Conservation (phyloP, 164 flowering plant genomes). For the Vitis cinerea region DNA sequence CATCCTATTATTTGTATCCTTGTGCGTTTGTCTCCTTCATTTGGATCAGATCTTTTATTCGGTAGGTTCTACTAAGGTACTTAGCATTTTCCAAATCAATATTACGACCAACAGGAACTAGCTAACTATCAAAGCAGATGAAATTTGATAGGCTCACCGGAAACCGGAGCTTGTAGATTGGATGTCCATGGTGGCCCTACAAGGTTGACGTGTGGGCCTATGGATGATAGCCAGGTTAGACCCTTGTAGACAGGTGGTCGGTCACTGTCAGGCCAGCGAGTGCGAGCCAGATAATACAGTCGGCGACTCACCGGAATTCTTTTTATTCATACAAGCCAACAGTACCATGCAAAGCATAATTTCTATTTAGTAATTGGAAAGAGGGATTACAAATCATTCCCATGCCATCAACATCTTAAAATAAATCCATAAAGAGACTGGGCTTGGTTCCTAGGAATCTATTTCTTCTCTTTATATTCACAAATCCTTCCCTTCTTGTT, state of each 20-base stretch:
- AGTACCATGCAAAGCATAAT: constrained; percentile 32
- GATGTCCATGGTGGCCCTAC: background rate
- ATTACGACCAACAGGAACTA: too few relatives aligned
- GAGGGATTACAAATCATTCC: constrained; percentile 9
- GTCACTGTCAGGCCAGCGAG: constrained; percentile 3
- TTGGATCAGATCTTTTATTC: too few relatives aligned
- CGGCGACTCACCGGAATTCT: background rate
- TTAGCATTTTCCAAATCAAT: too few relatives aligned
- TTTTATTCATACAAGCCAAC: constrained; percentile 4
- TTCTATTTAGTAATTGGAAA: background rate
- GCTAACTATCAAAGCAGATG: background rate
- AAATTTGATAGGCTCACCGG: background rate
- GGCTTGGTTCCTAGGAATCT: constrained; percentile 30
- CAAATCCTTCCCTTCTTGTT: constrained; percentile 14
- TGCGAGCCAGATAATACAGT: constrained; percentile 16
- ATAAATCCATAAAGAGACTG: constrained; percentile 5
- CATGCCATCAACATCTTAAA: background rate
- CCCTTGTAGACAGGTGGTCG: constrained; percentile 7
- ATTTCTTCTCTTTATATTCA: constrained; percentile 16
- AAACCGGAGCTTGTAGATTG: background rate
- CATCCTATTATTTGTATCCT: too few relatives aligned
- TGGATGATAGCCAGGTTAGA: background rate
- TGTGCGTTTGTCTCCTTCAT: too few relatives aligned
- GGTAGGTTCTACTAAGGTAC: too few relatives aligned
- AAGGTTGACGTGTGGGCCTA: constrained; percentile 1